Percentiles rank a stretch among this genome's conserved stretches.
phyloP scores from a whole-genome alignment of 495 filamentous ascomycete genomes.

The Aspergillus ostianus region DNA sequence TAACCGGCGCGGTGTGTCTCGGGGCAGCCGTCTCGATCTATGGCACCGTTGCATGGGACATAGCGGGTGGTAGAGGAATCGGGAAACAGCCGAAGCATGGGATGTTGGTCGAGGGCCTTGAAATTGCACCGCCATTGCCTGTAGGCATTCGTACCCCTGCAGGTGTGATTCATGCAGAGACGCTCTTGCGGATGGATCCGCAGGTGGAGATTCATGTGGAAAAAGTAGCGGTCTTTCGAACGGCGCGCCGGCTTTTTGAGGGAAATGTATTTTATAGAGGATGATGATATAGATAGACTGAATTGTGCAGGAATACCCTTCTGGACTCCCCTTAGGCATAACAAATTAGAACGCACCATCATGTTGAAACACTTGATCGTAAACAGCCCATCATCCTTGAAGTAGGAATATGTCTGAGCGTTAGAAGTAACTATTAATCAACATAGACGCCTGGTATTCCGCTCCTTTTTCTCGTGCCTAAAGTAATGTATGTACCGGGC shows the following conservation, averaged over 20 bases:
- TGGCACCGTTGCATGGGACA: conserved; percentile 29
- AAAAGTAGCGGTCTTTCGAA: conserved; percentile 29
- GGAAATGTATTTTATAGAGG: conserved; percentile 12
- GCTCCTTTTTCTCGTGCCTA: too few relatives aligned
- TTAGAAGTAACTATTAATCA: too few relatives aligned
- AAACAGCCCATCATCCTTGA: too few relatives aligned
- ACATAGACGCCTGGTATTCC: too few relatives aligned
- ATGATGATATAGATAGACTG: too few relatives aligned
- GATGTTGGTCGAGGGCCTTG: conserved; percentile 5
- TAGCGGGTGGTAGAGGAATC: conserved; percentile 1
- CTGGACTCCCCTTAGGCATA: too few relatives aligned
- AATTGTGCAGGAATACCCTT: too few relatives aligned
- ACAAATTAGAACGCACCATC: too few relatives aligned
- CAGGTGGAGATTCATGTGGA: conserved; percentile 13
- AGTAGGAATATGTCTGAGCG: too few relatives aligned
- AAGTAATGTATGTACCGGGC: too few relatives aligned
- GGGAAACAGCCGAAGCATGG: not conserved
- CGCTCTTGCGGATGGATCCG: conserved; percentile 7
- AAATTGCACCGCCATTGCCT: conserved; percentile 11
- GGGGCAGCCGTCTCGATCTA: conserved; percentile 25
- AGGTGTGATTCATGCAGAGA: conserved; percentile 24
- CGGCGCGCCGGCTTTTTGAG: conserved; percentile 27
- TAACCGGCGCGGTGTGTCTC: conserved; percentile 36
- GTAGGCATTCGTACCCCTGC: conserved; percentile 21
- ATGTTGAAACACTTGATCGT: too few relatives aligned